A percentile compares a stretch with the other conserved stretches of the same genome.
These are phyloP conservation scores for Pichia terricola DNA, from an alignment of 1,139 yeast species.

Conservation along the genomic window DNA sequence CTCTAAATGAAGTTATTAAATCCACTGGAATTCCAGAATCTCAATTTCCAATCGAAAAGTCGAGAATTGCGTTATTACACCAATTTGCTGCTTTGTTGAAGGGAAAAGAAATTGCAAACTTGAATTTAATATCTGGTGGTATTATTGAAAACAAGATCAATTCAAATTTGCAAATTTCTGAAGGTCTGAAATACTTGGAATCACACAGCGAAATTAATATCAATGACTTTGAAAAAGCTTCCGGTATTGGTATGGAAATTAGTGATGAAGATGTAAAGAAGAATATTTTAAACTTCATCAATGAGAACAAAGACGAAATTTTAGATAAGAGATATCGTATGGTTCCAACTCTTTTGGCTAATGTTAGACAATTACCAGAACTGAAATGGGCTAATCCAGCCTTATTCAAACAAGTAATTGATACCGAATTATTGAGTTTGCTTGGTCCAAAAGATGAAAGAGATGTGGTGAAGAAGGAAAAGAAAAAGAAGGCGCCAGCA, in stretches of 20 bases:
- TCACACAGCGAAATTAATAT: constrained; percentile 31
- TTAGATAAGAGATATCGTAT: constrained; percentile 64
- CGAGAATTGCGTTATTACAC: constrained; percentile 56
- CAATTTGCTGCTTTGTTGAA: constrained; percentile 63
- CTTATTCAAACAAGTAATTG: constrained; percentile 78
- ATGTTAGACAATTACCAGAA: constrained; percentile 59
- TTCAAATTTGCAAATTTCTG: constrained; percentile 65
- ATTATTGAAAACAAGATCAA: constrained; percentile 57
- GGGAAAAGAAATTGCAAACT: constrained; percentile 32
- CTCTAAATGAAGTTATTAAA: constrained; percentile 51
- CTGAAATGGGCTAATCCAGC: constrained; percentile 92
- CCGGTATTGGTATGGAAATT: constrained; percentile 79
- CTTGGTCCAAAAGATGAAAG: constrained; percentile 96
- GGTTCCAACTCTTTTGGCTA: constrained; percentile 69
- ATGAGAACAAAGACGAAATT: constrained; percentile 47
- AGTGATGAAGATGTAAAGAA: constrained; percentile 53
- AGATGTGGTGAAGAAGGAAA: constrained; percentile 73
- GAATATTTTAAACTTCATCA: constrained; percentile 52
- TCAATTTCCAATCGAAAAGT: constrained; percentile 32
- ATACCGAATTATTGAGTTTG: constrained; percentile 54
- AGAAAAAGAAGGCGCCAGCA: constrained; percentile 34
- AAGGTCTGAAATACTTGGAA: constrained; percentile 67
- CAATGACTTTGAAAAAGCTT: constrained; percentile 44
- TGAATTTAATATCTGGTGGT: constrained; percentile 47
- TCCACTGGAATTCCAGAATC: constrained; percentile 26